These are phyloP conservation scores for Metroxylon sagu DNA, from an alignment of 176 grass and related monocot genomes.

Conservation along the genomic window DNA sequence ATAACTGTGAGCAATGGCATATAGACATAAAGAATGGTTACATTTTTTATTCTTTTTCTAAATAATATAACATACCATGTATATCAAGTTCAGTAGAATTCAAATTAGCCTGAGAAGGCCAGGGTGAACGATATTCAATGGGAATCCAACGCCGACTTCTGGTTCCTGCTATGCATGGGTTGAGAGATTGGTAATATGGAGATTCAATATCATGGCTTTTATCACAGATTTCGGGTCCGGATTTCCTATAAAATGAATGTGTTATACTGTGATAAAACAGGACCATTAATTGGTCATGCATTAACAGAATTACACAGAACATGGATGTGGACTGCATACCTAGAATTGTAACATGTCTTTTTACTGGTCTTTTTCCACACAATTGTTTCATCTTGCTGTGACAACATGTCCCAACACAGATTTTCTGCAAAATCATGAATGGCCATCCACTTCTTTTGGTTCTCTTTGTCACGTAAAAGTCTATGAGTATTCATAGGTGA, in stretches of 20 bases:
- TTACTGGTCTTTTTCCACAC: constrained; percentile 92
- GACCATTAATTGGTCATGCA: no score
- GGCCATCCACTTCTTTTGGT: constrained; percentile 76
- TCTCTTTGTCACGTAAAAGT: constrained; percentile 82
- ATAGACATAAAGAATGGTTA: no score
- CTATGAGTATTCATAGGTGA: constrained; percentile 81
- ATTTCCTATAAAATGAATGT: constrained; percentile 54
- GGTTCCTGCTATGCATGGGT: constrained; percentile 85
- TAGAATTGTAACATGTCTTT: constrained; percentile 65
- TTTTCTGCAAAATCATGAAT: constrained; percentile 58
- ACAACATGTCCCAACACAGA: constrained; percentile 93
- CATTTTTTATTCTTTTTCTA: no score
- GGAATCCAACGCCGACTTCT: constrained; percentile 83
- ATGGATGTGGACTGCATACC: constrained; percentile 28
- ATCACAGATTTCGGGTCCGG: constrained; percentile 54
- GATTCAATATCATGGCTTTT: constrained; percentile 72
- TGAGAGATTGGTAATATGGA: constrained; percentile 77
- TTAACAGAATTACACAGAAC: no score
- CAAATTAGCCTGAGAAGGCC: constrained; percentile 66
- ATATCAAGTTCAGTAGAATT: constrained; percentile 85
- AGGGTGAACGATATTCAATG: constrained; percentile 64
- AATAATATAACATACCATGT: constrained; percentile 38
- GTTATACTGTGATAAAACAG: no score
- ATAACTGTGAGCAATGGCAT: no score
- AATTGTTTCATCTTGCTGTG: constrained; percentile 97